Base-by-base conservation (phyloP, 257 asterid species). In the Salvia rosmarinus region DNA sequence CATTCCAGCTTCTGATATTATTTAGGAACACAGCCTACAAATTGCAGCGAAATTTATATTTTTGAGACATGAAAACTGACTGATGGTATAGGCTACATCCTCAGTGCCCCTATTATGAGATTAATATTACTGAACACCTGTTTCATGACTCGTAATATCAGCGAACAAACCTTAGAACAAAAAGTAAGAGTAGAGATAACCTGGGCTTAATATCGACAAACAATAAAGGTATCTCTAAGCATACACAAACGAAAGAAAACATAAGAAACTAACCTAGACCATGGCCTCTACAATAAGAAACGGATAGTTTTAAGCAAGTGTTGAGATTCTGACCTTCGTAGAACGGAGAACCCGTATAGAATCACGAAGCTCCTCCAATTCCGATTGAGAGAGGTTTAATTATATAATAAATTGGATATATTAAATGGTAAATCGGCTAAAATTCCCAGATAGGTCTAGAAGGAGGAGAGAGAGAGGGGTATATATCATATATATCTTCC, bases 401-500 rank as follows among this genome's bases (percentile, higher is more conserved):
- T 32, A 56, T 42, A 60, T 25, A 47, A 8, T 10, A 32, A 73
- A 47, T 56, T 43, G 46, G 50, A 73, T 17, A 62, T 28, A 64
- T 32, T 46, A 55, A 55, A 50, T 21, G 3, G 51, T 1, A 51
- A 62, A 63, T 58, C 9, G 62, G 56, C 68, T 62, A 46, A 77
- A 68, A 50, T 39, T 67, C 30, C 71, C 72, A 75, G 75, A 78
- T 80, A 70, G 78, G 79, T 67, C 74, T 70, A 16, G 69, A 19
- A 44, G 67, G 32, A 63, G 50, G 28, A 46, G 54, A 63, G 54
- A 32, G 64, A 52, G 37, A 16, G 6, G 34, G 59, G 14, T 12
- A 6, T 5, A 69, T 66, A 61, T 68, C 55, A 8, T 5, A 70
- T 67, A 62, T 68, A 66, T 75, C 55, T 43, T 73, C 25, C 76